A percentile compares a stretch with the other conserved stretches of the same genome.
Conservation (phyloP, 2,329 filamentous ascomycete species). For the Colletotrichum tropicicola region DNA sequence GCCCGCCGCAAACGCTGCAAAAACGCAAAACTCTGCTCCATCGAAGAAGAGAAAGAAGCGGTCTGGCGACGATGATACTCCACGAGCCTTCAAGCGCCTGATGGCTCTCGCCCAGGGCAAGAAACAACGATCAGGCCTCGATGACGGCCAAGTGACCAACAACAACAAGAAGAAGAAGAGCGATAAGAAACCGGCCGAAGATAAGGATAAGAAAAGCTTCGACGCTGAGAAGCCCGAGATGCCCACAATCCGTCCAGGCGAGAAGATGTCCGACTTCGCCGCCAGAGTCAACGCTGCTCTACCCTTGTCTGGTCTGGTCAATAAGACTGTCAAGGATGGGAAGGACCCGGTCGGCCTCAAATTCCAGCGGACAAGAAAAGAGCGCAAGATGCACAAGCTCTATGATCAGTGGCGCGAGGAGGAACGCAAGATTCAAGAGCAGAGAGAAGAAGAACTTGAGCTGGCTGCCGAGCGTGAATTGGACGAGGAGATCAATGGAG, state of each 20-base stretch:
- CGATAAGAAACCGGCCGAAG: slow-evolving; percentile 37
- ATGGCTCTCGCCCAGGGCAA: slow-evolving; percentile 79
- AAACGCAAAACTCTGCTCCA: slow-evolving; percentile 37
- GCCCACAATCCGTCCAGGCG: slow-evolving; percentile 82
- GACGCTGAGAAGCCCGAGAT: slow-evolving; percentile 42
- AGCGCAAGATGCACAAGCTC: slow-evolving; percentile 82
- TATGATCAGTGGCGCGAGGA: slow-evolving; percentile 81
- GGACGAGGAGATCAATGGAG: slow-evolving; percentile 62
- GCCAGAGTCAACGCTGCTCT: slow-evolving; percentile 86
- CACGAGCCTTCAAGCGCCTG: slow-evolving; percentile 85
- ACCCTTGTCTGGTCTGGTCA: slow-evolving; percentile 76
- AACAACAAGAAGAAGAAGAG: slow-evolving; percentile 40
- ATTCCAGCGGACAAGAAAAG: slow-evolving; percentile 79
- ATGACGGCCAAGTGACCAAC: slow-evolving; percentile 66
- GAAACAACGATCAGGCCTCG: slow-evolving; percentile 69
- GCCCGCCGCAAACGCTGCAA: slow-evolving; percentile 28
- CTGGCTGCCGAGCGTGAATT: slow-evolving; percentile 70
- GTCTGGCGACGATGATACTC: slow-evolving; percentile 77
- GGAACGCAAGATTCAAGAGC: slow-evolving; percentile 69
- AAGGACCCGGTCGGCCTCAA: slow-evolving; percentile 73
- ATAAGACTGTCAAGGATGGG: slow-evolving; percentile 67
- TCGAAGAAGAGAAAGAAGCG: slow-evolving; percentile 55
- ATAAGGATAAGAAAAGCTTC: slow-evolving; percentile 5
- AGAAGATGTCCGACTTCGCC: slow-evolving; percentile 83
- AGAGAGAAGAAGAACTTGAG: slow-evolving; percentile 72